A percentile compares a stretch with the other conserved stretches of the same genome.
Conservation (phyloP, 257 asterid species). For the Agastache rugosa region DNA sequence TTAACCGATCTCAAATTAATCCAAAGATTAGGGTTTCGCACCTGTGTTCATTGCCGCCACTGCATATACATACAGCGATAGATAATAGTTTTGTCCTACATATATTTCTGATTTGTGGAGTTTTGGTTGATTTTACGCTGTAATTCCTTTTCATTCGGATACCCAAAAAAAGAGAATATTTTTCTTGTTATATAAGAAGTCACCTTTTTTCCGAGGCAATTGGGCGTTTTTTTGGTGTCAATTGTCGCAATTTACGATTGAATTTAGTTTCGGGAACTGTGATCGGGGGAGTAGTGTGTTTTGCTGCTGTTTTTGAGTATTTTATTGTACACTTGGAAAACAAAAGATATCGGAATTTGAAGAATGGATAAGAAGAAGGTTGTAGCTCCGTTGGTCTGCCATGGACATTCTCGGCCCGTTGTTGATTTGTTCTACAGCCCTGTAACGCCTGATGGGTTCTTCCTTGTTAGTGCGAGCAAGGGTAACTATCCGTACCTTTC, state of each 20-base stretch:
- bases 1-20: slow-evolving; percentile 38
- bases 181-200: slow-evolving; percentile 25
- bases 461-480: slow-evolving; percentile 99
- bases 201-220: slow-evolving; percentile 33
- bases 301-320: slow-evolving; percentile 34
- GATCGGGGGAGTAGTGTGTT: slow-evolving; percentile 45
- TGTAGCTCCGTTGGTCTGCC: slow-evolving; percentile 92
- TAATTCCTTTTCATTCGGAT: slow-evolving; percentile 8
- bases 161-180: not conserved
- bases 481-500: slow-evolving; percentile 51
- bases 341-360: slow-evolving; percentile 4
- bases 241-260: slow-evolving; percentile 43
- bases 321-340: slow-evolving; percentile 32
- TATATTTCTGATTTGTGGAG: slow-evolving; percentile 40
- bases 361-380: slow-evolving; percentile 94
- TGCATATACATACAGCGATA: slow-evolving; percentile 39
- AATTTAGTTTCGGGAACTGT: slow-evolving; percentile 44
- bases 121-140: slow-evolving; percentile 23
- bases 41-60: slow-evolving; percentile 68
- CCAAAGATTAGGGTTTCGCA: slow-evolving; percentile 68
- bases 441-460: slow-evolving; percentile 90
- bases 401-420: slow-evolving; percentile 99
- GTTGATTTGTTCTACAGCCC: slow-evolving; percentile 99
- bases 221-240: slow-evolving; percentile 49
- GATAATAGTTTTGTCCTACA: slow-evolving; percentile 32